Conservation (phyloP, 2,329 filamentous ascomycete species). For the Nemania sp. region DNA sequence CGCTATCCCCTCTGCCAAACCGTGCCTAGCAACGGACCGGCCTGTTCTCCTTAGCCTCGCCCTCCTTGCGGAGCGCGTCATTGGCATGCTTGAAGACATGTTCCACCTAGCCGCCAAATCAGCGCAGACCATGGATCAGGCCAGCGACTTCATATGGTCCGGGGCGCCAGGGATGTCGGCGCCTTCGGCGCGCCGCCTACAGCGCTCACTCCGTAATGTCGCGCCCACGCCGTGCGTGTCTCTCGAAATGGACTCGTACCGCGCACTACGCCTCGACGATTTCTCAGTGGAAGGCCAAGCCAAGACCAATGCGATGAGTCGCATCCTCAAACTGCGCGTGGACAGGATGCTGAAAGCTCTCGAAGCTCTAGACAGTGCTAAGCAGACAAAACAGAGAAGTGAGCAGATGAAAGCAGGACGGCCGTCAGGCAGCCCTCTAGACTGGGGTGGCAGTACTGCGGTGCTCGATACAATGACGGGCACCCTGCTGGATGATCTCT, state of each 20-base stretch:
- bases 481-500: slow-evolving; percentile 20
- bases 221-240: slow-evolving; percentile 17
- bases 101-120: slow-evolving; percentile 21
- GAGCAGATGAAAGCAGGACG: slow-evolving; percentile 1
- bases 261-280: slow-evolving; percentile 8
- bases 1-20: not conserved
- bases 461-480: not conserved
- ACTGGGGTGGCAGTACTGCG: slow-evolving; percentile 11
- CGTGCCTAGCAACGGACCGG: slow-evolving; percentile 16
- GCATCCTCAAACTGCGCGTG: slow-evolving; percentile 21
- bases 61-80: slow-evolving; percentile 23
- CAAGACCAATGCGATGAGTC: slow-evolving; percentile 16
- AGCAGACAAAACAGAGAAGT: not conserved
- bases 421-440: slow-evolving; percentile 9
- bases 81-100: slow-evolving; percentile 23
- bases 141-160: slow-evolving; percentile 9
- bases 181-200: slow-evolving; percentile 15
- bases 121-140: slow-evolving; percentile 16
- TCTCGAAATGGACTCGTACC: slow-evolving; percentile 10
- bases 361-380: slow-evolving; percentile 1
- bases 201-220: slow-evolving; percentile 22
- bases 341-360: slow-evolving; percentile 14
- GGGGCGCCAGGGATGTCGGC: not conserved
- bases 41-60: slow-evolving; percentile 23
- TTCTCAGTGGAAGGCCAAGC: slow-evolving; percentile 16